phyloP scores from a whole-genome alignment of 176 grass and related monocot genomes.

The Zizania latifolia region DNA sequence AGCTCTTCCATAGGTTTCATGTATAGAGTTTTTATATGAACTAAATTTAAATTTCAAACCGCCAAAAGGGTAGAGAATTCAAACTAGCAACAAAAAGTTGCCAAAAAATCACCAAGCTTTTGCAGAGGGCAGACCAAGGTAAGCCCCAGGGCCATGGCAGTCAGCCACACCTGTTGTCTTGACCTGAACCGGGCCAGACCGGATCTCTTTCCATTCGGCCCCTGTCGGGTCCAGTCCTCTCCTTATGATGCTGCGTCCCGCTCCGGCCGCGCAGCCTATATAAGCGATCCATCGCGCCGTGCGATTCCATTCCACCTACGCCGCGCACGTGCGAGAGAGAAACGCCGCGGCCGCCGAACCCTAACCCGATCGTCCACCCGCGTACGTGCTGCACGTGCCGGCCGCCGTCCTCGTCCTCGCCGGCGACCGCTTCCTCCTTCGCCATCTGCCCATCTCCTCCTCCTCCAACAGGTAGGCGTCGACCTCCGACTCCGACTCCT shows the following conservation, averaged over 20 bases:
- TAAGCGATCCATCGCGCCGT: background rate
- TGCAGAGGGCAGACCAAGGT: background rate
- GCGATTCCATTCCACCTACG: background rate
- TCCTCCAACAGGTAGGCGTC: background rate
- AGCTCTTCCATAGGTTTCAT: no score
- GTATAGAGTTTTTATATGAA: no score
- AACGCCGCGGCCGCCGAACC: background rate
- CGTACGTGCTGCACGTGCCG: background rate
- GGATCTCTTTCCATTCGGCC: slow-evolving; percentile 13
- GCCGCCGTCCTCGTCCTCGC: background rate
- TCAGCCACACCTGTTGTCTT: background rate
- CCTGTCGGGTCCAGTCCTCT: background rate
- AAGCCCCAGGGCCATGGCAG: no score
- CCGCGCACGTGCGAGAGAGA: background rate
- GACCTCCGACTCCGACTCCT: background rate
- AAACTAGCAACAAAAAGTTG: background rate
- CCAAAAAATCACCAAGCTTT: slow-evolving; percentile 3
- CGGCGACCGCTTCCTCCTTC: background rate
- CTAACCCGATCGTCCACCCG: background rate
- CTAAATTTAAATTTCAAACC: no score
- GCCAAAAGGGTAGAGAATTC: background rate
- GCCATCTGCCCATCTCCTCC: background rate
- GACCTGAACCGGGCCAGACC: slow-evolving; percentile 18
- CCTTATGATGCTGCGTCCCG: no score
- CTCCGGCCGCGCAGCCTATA: background rate